phyloP scores from a whole-genome alignment of 192 early-diverging fungal species.

The Gryganskiella cystojenkinii region DNA sequence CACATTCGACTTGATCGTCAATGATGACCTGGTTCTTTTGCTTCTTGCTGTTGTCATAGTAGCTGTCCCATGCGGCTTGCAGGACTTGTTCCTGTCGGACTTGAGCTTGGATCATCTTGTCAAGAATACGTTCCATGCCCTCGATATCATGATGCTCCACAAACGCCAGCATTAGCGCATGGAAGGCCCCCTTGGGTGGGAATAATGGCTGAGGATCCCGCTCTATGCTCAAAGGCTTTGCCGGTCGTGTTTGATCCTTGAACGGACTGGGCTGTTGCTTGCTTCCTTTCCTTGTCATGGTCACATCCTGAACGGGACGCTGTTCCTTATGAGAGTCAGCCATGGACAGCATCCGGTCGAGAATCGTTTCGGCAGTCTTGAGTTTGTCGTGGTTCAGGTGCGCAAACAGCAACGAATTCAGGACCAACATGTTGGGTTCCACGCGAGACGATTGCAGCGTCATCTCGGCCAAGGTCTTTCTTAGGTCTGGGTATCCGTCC shows the following conservation, averaged over 20 bases:
- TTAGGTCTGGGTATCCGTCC: slow-evolving; percentile 34
- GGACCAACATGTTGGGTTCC: slow-evolving; percentile 20
- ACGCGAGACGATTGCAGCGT: background rate
- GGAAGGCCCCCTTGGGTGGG: slow-evolving; percentile 43
- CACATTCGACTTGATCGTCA: background rate
- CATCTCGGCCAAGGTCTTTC: slow-evolving; percentile 22
- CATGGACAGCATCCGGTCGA: slow-evolving; percentile 23
- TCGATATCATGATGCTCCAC: slow-evolving; percentile 26
- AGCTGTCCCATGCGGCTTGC: background rate
- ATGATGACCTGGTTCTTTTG: background rate
- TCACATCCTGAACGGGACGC: too few relatives aligned
- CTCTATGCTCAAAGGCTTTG: background rate
- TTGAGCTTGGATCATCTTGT: slow-evolving; percentile 35
- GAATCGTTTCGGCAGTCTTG: slow-evolving; percentile 17
- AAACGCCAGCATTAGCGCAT: slow-evolving; percentile 39
- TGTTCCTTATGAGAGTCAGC: too few relatives aligned
- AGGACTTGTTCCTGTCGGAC: background rate
- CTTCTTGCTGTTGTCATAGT: background rate
- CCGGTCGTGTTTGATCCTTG: background rate
- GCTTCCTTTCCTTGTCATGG: background rate
- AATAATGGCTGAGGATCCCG: background rate
- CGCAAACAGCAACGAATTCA: slow-evolving; percentile 40
- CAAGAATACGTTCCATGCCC: slow-evolving; percentile 42
- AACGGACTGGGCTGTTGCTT: slow-evolving; percentile 7
- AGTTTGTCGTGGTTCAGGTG: slow-evolving; percentile 35